Conservation (phyloP, 1,284 basidiomycete genomes). For the Sporisorium sorghi region DNA sequence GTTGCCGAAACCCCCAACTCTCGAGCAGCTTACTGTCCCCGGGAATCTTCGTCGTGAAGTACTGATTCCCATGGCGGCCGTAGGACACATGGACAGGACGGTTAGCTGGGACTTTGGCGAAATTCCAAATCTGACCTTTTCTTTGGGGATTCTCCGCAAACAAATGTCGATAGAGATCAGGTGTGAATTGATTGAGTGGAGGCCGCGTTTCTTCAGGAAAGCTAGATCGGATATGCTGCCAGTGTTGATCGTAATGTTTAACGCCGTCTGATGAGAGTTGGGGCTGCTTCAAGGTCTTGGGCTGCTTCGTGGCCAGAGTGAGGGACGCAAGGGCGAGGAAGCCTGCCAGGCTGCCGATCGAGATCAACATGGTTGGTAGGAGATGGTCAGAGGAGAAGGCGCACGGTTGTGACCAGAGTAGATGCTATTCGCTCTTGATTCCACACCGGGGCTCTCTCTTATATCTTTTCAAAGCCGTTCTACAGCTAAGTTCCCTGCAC, state of each 20-base stretch:
- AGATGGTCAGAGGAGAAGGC: neutral
- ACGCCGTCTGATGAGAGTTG: neutral
- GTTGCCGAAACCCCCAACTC: no score
- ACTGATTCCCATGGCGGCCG: neutral
- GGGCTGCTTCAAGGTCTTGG: no score
- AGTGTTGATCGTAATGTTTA: neutral
- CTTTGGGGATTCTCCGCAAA: neutral
- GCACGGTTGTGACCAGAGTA: neutral
- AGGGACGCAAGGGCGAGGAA: neutral
- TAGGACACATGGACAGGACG: neutral
- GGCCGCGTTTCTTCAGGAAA: neutral
- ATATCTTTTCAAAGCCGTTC: no score
- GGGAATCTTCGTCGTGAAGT: neutral
- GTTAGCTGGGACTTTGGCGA: no score
- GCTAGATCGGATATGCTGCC: neutral
- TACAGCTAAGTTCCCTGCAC: no score
- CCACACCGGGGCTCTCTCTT: no score
- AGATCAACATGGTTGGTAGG: neutral
- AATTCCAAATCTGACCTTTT: neutral
- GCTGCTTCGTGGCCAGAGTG: no score
- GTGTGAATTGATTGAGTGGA: neutral
- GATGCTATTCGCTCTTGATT: neutral
- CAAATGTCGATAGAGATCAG: neutral
- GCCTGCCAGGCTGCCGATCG: neutral
- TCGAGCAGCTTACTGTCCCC: neutral